Evolutionary conservation across 371 early-diverging fungal species (phyloP), one percentile per base, ranked within the genome.

Genomic region (Rhizopus arrhizus): DNA sequence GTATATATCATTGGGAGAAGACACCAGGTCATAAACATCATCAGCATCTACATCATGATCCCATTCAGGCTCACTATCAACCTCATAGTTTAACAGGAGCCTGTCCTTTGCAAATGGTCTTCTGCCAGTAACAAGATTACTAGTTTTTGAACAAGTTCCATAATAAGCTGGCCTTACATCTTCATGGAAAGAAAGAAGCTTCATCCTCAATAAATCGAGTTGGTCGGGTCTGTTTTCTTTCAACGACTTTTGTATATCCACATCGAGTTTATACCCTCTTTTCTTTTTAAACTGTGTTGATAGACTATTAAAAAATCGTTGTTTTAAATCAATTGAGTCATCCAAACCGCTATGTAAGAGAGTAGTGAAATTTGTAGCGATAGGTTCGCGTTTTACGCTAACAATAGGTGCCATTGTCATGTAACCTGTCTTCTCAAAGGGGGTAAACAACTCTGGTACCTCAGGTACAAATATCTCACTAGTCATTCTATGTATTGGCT

Each of bases 51-150:
- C 65, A 52, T 65, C 65, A 33, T 58, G 33, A 58, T 91, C 92
- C 95, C 95, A 95, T 65, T 94, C 95, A 0, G 85, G 89, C 49
- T 93, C 95, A 69, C 91, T 91, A 60, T 95, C 93, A 58, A 89
- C 77, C 2, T 91, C 91, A 53, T 95, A 95, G 56, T 94, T 88
- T 12, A 95, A 52, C 35, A 75, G 35, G 2, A 57, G 64, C 0
- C 73, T 70, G 48, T 94, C 94, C 48, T 69, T 78, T 29, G 73
- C 81, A 73, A 92, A 84, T 5, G 90, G 90, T 1, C 76, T 75
- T 10, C 87, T 78, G 3, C 87, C 89, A 5, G 67, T 70, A 34
- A 93, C 69, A 1, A n/a, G 35, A 15, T 73, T 63, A 61, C 85
- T 81, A 12, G 40, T 48, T 59, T 87, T 91, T 15, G 85, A 81